phyloP scores from a whole-genome alignment of 371 early-diverging fungal species.

The Fennellomyces sp. region DNA sequence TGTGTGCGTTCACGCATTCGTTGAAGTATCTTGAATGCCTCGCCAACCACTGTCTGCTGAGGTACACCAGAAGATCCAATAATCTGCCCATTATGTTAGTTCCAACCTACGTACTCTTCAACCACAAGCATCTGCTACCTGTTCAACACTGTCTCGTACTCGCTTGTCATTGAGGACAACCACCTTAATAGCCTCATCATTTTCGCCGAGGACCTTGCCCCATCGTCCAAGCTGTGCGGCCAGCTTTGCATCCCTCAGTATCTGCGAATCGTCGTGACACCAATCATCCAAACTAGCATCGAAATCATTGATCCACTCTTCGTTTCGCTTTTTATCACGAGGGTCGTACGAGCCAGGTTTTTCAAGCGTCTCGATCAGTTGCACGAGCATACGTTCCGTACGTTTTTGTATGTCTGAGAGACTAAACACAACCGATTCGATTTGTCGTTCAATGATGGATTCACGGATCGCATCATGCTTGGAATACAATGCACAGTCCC shows the following conservation, averaged over 20 bases:
- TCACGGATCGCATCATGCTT: constrained; percentile 26
- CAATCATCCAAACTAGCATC: constrained; percentile 57
- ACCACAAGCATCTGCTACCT: constrained; percentile 35
- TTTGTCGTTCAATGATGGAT: constrained; percentile 41
- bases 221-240: constrained; percentile 42
- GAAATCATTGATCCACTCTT: constrained; percentile 54
- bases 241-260: constrained; percentile 34
- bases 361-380: constrained; percentile 37
- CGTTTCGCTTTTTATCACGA: constrained; percentile 36
- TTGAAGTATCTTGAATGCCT: constrained; percentile 45
- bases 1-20: constrained; percentile 54
- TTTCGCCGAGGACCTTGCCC: constrained; percentile 33
- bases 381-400: constrained; percentile 43
- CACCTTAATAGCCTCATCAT: constrained; percentile 47
- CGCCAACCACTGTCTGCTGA: constrained; percentile 49
- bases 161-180: constrained; percentile 47
- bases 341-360: constrained; percentile 30
- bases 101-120: neutral
- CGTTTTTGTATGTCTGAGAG: constrained; percentile 49
- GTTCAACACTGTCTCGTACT: constrained; percentile 42
- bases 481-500: constrained; percentile 49
- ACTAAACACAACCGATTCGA: constrained; percentile 48
- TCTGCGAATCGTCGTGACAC: constrained; percentile 53
- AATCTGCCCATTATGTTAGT: constrained; percentile 24
- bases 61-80: constrained; percentile 50